phyloP scores from a whole-genome alignment of 257 asterid genomes.

The Solanum tarapatanum region DNA sequence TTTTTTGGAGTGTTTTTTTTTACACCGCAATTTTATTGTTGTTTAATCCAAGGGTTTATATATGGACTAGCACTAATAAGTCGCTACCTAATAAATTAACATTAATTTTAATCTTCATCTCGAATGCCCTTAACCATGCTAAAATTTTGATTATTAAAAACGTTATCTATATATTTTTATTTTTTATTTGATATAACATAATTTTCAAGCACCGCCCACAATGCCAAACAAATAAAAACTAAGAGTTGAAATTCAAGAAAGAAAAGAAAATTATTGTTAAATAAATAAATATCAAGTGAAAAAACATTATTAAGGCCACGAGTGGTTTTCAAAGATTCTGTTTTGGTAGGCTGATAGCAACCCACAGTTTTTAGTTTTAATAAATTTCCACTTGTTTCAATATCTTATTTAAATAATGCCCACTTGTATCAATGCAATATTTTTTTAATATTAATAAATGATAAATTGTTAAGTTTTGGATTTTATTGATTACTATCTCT shows the following conservation, averaged over 20 bases:
- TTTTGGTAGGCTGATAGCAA: background rate
- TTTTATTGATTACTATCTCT: background rate
- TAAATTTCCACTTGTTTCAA: background rate
- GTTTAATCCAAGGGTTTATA: background rate
- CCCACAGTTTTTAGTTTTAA: background rate
- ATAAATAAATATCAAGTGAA: background rate
- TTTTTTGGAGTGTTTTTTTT: background rate
- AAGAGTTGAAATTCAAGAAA: background rate
- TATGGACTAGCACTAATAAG: background rate
- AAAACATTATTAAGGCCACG: background rate
- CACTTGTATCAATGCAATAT: background rate
- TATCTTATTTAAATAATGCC: background rate
- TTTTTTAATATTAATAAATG: too few species aligned
- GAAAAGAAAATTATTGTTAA: background rate
- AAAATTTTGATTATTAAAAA: background rate
- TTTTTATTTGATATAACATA: background rate
- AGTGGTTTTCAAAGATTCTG: background rate
- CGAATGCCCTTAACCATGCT: background rate
- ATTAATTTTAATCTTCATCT: background rate
- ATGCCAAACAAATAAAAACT: background rate
- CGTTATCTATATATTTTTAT: too few species aligned
- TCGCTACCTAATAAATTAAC: too few species aligned
- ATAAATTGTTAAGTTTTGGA: background rate
- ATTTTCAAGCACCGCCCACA: background rate
- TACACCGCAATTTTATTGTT: too few species aligned